A percentile compares a stretch with the other conserved stretches of the same genome.
phyloP scores from a whole-genome alignment of 305 asterid species.

The Fraxinus velutina region DNA sequence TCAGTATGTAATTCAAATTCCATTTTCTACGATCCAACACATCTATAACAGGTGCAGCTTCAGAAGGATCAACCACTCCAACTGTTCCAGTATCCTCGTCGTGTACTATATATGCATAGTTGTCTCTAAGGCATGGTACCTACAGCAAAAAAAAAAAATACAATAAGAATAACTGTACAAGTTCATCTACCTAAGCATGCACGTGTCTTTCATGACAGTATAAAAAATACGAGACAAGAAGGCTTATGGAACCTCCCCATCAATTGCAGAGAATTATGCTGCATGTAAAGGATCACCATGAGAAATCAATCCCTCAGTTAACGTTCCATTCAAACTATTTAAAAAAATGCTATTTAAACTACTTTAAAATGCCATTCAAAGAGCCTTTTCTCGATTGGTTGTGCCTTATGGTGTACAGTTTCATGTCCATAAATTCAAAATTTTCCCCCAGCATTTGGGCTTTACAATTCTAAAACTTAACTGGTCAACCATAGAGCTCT shows the following conservation, averaged over 20 bases:
- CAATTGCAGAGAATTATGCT: background rate
- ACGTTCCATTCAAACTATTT: background rate
- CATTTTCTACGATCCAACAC: slow-evolving; percentile 67
- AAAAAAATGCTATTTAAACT: background rate
- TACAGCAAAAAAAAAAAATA: slow-evolving; percentile 27
- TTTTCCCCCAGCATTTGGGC: background rate
- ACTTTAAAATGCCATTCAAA: background rate
- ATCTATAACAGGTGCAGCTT: slow-evolving; percentile 72
- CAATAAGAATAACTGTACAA: background rate
- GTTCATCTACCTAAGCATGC: slow-evolving; percentile 6
- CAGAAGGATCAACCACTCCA: slow-evolving; percentile 99
- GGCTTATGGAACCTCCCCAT: background rate
- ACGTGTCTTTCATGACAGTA: slow-evolving; percentile 3
- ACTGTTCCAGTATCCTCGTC: slow-evolving; percentile 94
- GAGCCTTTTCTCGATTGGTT: background rate
- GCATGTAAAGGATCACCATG: background rate
- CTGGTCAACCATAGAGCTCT: background rate
- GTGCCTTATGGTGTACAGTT: background rate
- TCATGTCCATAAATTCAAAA: background rate
- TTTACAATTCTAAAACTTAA: background rate
- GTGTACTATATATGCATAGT: slow-evolving; percentile 86
- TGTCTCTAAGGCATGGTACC: slow-evolving; percentile 92
- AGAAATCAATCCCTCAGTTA: background rate
- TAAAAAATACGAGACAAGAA: background rate
- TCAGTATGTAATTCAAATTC: slow-evolving; percentile 81